Evolutionary conservation across 2,329 filamentous ascomycete species (phyloP).

Genomic region (Fusarium sp.): DNA sequence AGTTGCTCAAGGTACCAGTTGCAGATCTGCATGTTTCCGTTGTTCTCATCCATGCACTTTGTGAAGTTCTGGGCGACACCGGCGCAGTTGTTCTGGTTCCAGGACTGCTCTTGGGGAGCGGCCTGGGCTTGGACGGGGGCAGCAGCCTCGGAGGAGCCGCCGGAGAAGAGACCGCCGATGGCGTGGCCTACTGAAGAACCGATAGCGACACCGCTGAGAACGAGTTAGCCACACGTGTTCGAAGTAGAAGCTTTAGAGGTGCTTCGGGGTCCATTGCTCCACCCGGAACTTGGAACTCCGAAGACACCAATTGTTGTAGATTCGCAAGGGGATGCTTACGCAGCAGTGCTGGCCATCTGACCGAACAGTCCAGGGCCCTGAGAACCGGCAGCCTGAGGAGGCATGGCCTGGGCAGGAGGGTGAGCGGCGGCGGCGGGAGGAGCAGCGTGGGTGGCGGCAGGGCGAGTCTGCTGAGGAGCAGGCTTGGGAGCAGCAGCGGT

Average conservation of each 20-base stretch:
- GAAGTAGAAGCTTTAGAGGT: background rate
- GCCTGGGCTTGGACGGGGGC: slow-evolving; percentile 59
- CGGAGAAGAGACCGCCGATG: slow-evolving; percentile 92
- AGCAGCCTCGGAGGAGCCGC: slow-evolving; percentile 69
- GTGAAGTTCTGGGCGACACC: slow-evolving; percentile 87
- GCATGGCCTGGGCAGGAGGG: slow-evolving; percentile 24
- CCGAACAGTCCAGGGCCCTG: slow-evolving; percentile 88
- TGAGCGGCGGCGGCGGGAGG: slow-evolving; percentile 57
- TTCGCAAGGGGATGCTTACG: slow-evolving; percentile 72
- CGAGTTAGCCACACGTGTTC: slow-evolving; percentile 33
- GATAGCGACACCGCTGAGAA: slow-evolving; percentile 87
- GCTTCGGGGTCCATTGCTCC: slow-evolving; percentile 2
- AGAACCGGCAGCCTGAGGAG: slow-evolving; percentile 52
- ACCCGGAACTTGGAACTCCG: background rate
- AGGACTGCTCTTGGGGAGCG: slow-evolving; percentile 61
- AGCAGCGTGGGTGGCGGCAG: slow-evolving; percentile 74
- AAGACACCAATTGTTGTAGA: background rate
- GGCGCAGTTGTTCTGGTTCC: slow-evolving; percentile 73
- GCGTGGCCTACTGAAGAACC: slow-evolving; percentile 96
- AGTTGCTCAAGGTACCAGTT: slow-evolving; percentile 98
- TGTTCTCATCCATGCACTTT: slow-evolving; percentile 95
- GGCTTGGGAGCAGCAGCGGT: slow-evolving; percentile 63
- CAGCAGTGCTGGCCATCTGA: slow-evolving; percentile 97
- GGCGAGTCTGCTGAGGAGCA: slow-evolving; percentile 72
- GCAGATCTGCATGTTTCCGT: slow-evolving; percentile 94